Evolutionary conservation across 106 monocot genomes (phyloP).

Genomic region (Gastrodia elata): DNA sequence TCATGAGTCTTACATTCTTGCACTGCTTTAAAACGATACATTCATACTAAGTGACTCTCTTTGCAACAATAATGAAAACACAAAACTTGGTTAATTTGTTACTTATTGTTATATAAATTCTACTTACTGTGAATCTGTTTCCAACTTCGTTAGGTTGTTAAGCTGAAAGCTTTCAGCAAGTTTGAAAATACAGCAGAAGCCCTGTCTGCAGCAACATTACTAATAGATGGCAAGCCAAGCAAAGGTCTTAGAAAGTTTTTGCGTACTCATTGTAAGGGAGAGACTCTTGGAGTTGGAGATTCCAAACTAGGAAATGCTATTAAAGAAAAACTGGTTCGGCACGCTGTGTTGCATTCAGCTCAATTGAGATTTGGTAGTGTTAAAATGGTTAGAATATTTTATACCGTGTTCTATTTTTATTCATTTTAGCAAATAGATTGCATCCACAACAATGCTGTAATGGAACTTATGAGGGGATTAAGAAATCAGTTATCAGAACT

Average conservation of each 20-base stretch:
- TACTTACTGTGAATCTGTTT: conserved; percentile 1
- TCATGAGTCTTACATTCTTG: background rate
- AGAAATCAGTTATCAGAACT: conserved; percentile 84
- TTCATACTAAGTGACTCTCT: background rate
- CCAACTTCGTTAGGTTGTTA: conserved; percentile 45
- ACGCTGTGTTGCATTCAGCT: background rate
- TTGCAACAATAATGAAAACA: background rate
- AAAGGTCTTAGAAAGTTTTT: conserved; percentile 84
- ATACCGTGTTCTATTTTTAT: background rate
- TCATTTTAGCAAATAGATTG: conserved; percentile 82
- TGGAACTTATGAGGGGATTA: conserved; percentile 97
- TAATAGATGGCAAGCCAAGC: conserved; percentile 92
- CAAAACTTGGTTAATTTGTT: background rate
- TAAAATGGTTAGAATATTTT: background rate
- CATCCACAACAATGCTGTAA: conserved; percentile 72
- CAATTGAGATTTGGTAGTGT: background rate
- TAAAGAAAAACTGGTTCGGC: conserved; percentile 78
- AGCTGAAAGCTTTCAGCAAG: conserved; percentile 82
- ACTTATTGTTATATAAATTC: background rate
- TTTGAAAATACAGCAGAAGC: conserved; percentile 94
- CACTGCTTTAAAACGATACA: background rate
- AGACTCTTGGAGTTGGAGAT: conserved; percentile 88
- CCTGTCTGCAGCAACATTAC: conserved; percentile 52
- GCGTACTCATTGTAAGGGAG: conserved; percentile 66
- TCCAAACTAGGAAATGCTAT: conserved; percentile 92